Evolutionary conservation across 2,329 filamentous ascomycete species (phyloP).

Genomic region (Aspergillus pseudoterreus): DNA sequence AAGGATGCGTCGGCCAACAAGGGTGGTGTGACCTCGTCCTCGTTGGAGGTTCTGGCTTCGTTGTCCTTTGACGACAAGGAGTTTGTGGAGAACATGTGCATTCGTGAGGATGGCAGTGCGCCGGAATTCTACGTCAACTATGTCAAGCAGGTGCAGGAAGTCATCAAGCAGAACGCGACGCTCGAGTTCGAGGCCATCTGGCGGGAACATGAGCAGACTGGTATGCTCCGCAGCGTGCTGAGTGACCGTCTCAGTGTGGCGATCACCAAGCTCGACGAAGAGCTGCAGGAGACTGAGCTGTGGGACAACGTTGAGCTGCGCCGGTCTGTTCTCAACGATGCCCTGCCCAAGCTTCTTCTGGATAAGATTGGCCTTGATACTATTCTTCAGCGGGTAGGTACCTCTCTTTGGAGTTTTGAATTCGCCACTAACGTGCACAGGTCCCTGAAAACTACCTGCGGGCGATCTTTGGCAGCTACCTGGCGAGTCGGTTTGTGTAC

Average conservation of each 20-base stretch:
- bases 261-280: conserved; percentile 95
- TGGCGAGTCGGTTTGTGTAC: conserved; percentile 95
- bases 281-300: conserved; percentile 86
- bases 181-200: conserved; percentile 98
- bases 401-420: not conserved
- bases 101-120: conserved; percentile 68
- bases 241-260: conserved; percentile 87
- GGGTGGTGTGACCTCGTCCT: conserved; percentile 95
- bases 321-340: conserved; percentile 74
- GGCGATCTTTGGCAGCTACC: conserved; percentile 92
- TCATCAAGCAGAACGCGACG: conserved; percentile 84
- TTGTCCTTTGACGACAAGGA: conserved; percentile 87
- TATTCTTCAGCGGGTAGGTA: conserved; percentile 70
- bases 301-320: conserved; percentile 82
- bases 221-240: conserved; percentile 74
- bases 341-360: conserved; percentile 77
- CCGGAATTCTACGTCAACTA: conserved; percentile 92
- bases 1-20: conserved; percentile 99
- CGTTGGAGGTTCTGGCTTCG: conserved; percentile 89
- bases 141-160: conserved; percentile 84
- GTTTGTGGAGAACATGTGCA: conserved; percentile 93
- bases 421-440: conserved; percentile 36
- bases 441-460: conserved; percentile 89
- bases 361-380: conserved; percentile 88
- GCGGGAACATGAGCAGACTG: conserved; percentile 84